phyloP scores from a whole-genome alignment of 805 yeast species.

The Yarrowia alimentaria region DNA sequence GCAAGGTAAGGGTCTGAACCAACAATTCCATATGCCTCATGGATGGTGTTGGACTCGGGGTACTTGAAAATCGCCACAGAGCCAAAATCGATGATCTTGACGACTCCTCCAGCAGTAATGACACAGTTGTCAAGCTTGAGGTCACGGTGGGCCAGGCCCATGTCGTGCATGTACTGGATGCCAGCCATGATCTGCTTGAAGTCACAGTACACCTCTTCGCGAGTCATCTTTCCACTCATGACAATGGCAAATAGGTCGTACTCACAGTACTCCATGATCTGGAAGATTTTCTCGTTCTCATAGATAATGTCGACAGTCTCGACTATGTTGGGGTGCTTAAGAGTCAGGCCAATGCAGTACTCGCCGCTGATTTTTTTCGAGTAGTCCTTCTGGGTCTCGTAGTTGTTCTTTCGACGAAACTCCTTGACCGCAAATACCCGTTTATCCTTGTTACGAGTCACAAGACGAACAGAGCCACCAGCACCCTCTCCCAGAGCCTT shows the following conservation, averaged over 20 bases:
- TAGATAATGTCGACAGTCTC: slow-evolving; percentile 76
- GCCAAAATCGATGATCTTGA: slow-evolving; percentile 91
- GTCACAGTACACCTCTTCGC: slow-evolving; percentile 71
- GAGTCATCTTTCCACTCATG: slow-evolving; percentile 79
- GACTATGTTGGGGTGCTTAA: slow-evolving; percentile 76
- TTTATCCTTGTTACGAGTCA: slow-evolving; percentile 58
- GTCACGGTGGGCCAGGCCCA: slow-evolving; percentile 92
- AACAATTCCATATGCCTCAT: slow-evolving; percentile 77
- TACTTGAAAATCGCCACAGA: slow-evolving; percentile 80
- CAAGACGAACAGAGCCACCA: slow-evolving; percentile 86
- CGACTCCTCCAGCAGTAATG: slow-evolving; percentile 66
- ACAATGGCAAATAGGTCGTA: slow-evolving; percentile 90
- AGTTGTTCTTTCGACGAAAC: slow-evolving; percentile 63
- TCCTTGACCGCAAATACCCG: slow-evolving; percentile 81
- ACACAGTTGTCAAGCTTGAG: slow-evolving; percentile 92
- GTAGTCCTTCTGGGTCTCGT: slow-evolving; percentile 67
- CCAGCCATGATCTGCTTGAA: slow-evolving; percentile 79
- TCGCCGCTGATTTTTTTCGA: slow-evolving; percentile 77
- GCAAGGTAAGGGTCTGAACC: slow-evolving; percentile 96
- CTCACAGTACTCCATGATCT: slow-evolving; percentile 91
- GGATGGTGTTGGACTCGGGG: slow-evolving; percentile 55
- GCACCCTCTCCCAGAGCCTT: slow-evolving; percentile 86
- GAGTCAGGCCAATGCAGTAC: slow-evolving; percentile 73
- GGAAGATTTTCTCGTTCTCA: slow-evolving; percentile 60
- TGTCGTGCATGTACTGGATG: slow-evolving; percentile 67